Conservation (phyloP, 2,329 filamentous ascomycete genomes). For the Fusarium phyllophilum region DNA sequence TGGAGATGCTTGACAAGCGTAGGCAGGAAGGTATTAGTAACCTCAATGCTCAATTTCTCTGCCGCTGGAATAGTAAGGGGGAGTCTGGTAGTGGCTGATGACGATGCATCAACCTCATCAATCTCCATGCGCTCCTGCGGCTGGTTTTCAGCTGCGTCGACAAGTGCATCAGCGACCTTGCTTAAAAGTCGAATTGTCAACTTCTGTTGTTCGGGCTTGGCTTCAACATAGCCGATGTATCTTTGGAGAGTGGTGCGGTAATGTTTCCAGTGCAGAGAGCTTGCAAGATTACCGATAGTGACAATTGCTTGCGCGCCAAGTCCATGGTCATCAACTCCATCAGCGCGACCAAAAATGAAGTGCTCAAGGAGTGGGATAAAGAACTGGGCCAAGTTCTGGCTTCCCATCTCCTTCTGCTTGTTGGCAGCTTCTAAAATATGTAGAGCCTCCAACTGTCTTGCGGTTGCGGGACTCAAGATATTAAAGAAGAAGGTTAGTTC, state of each 20-base stretch:
- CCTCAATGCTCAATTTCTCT: slow-evolving; percentile 75
- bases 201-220: slow-evolving; percentile 85
- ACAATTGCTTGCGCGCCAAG: slow-evolving; percentile 87
- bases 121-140: slow-evolving; percentile 56
- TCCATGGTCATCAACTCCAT: slow-evolving; percentile 81
- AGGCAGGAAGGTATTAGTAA: slow-evolving; percentile 80
- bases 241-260: slow-evolving; percentile 86
- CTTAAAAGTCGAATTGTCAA: slow-evolving; percentile 84
- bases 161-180: slow-evolving; percentile 81
- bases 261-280: slow-evolving; percentile 87
- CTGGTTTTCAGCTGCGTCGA: slow-evolving; percentile 60
- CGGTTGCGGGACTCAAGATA: slow-evolving; percentile 87
- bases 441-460: slow-evolving; percentile 85
- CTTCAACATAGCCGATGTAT: slow-evolving; percentile 83
- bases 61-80: slow-evolving; percentile 72
- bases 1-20: slow-evolving; percentile 86
- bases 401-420: slow-evolving; percentile 70
- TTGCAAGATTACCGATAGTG: slow-evolving; percentile 78
- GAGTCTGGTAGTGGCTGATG: slow-evolving; percentile 57
- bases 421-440: slow-evolving; percentile 79
- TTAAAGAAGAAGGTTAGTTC: slow-evolving; percentile 89
- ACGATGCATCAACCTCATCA: slow-evolving; percentile 45
- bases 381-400: slow-evolving; percentile 84
- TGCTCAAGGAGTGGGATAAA: slow-evolving; percentile 94
- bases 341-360: slow-evolving; percentile 86